A percentile compares a stretch with the other conserved stretches of the same genome.
phyloP scores from a whole-genome alignment of 106 monocot genomes.

The Platanthera guangdongensis region DNA sequence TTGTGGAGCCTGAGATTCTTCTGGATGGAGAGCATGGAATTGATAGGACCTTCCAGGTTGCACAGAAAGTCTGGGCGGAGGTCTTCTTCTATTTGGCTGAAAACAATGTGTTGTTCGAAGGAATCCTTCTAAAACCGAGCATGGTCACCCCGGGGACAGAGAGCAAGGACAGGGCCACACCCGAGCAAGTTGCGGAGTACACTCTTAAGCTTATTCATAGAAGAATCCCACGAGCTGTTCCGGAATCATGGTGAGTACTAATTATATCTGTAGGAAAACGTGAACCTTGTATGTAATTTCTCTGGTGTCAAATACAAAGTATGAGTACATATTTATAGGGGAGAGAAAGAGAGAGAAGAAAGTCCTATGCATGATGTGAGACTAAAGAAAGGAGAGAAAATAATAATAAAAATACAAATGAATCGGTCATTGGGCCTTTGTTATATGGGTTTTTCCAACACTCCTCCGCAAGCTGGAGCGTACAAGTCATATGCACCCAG shows the following conservation, averaged over 20 bases:
- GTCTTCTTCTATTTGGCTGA: slow-evolving; percentile 68
- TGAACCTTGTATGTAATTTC: too few species aligned
- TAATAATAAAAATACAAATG: too few species aligned
- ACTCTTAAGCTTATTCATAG: slow-evolving; percentile 62
- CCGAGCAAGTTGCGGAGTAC: slow-evolving; percentile 52
- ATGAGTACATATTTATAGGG: too few species aligned
- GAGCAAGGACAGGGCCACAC: slow-evolving; percentile 58
- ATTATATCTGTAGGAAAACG: too few species aligned
- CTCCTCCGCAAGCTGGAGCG: too few species aligned
- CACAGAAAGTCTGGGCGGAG: slow-evolving; percentile 72
- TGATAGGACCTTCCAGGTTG: slow-evolving; percentile 67
- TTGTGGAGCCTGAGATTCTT: slow-evolving; percentile 73
- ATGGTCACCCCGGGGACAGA: slow-evolving; percentile 80
- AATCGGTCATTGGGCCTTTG: too few species aligned
- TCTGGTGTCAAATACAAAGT: too few species aligned
- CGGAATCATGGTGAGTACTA: slow-evolving; percentile 52
- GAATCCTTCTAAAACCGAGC: slow-evolving; percentile 75
- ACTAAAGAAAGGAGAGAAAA: too few species aligned
- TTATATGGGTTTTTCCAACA: too few species aligned
- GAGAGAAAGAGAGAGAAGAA: too few species aligned
- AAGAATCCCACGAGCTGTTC: slow-evolving; percentile 69
- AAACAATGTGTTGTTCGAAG: slow-evolving; percentile 74
- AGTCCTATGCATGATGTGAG: too few species aligned
- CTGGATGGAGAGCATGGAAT: slow-evolving; percentile 77
- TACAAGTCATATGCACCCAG: too few species aligned